phyloP scores from a whole-genome alignment of 306 rosid species.

The Sicyos baderoa region DNA sequence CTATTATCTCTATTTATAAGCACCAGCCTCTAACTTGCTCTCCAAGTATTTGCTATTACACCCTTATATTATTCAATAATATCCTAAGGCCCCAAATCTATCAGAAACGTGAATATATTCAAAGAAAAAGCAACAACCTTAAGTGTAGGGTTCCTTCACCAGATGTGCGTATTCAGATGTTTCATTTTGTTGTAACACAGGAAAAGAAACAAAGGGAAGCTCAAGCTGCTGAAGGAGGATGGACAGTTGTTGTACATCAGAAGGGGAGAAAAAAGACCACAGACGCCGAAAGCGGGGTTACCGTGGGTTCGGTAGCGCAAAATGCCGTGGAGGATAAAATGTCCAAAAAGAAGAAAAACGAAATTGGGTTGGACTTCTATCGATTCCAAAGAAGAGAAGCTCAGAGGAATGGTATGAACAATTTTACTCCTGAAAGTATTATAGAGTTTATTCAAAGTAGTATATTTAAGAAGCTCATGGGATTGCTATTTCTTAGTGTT shows the following conservation, averaged over 20 bases:
- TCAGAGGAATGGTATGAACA: conserved; percentile 57
- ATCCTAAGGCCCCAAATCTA: no score
- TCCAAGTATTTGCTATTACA: no score
- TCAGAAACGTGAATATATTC: not conserved
- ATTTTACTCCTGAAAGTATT: not conserved
- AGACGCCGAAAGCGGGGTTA: conserved; percentile 65
- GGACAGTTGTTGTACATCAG: conserved; percentile 78
- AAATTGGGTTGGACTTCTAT: conserved; percentile 63
- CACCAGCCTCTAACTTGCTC: no score
- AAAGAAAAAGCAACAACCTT: not conserved
- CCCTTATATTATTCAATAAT: no score
- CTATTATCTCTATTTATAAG: no score
- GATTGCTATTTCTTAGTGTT: not conserved
- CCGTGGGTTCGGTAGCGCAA: conserved; percentile 71
- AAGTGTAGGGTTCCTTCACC: no score
- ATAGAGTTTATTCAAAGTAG: not conserved
- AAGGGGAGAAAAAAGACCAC: conserved; percentile 91
- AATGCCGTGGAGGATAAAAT: conserved; percentile 55
- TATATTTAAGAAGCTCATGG: not conserved
- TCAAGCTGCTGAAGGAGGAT: conserved; percentile 68
- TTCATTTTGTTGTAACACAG: conserved; percentile 34
- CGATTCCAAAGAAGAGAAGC: conserved; percentile 84
- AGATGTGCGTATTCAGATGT: conserved; percentile 12
- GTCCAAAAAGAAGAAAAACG: conserved; percentile 55
- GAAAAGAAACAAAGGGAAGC: conserved; percentile 64